Conservation (phyloP, 2,329 filamentous ascomycete genomes). For the Helminthosporium solani region DNA sequence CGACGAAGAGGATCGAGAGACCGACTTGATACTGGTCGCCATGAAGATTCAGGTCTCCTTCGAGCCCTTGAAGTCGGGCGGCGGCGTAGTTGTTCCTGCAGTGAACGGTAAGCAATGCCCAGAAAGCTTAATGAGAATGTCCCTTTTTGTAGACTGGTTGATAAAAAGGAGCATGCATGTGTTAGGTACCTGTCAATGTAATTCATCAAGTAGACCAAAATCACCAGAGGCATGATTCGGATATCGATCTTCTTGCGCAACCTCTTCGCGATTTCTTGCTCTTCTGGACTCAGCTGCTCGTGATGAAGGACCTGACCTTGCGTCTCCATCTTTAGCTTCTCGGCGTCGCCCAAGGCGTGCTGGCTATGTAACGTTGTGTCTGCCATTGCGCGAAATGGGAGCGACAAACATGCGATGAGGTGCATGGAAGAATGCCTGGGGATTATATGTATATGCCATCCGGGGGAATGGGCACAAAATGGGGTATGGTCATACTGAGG, state of each 20-base stretch:
- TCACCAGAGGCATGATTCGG: constrained; percentile 21
- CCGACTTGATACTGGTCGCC: constrained; percentile 24
- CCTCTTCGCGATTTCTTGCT: constrained; percentile 20
- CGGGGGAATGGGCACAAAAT: no score
- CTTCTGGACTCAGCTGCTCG: constrained; percentile 19
- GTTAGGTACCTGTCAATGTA: constrained; percentile 20
- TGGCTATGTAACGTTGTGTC: constrained; percentile 6
- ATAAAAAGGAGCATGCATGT: no score
- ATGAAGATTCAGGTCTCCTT: constrained; percentile 14
- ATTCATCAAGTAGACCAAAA: constrained; percentile 22
- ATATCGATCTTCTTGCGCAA: constrained; percentile 18
- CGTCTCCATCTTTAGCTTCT: constrained; percentile 15
- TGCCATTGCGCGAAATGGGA: constrained; percentile 8
- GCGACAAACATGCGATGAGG: background rate
- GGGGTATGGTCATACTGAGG: background rate
- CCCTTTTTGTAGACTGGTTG: no score
- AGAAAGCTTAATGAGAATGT: background rate
- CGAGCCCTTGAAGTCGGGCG: constrained; percentile 19
- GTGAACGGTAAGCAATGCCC: constrained; percentile 4
- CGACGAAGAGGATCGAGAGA: constrained; percentile 20
- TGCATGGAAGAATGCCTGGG: background rate
- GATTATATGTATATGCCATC: background rate
- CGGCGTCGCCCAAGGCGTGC: constrained; percentile 11
- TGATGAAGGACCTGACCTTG: constrained; percentile 14
- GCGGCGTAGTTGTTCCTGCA: constrained; percentile 24